Evolutionary conservation across 2,329 filamentous ascomycete genomes (phyloP), one percentile per base, ranked within the genome.

Genomic region (Nothomitra cinnamomea): DNA sequence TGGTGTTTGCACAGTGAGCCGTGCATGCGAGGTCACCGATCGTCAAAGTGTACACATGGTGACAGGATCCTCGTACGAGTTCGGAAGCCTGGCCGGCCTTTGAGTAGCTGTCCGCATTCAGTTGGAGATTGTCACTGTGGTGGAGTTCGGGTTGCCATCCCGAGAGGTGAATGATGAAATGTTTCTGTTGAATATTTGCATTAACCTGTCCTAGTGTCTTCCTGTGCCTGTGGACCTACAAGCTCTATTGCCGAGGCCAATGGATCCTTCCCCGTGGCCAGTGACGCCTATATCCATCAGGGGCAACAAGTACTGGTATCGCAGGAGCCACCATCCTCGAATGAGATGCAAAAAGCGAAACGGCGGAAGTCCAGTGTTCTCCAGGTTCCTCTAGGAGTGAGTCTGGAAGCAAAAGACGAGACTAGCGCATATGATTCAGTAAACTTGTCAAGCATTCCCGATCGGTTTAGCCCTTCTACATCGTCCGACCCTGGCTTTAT

Each of bases 21-120:
- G 10, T 55, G 53, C 32, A 55, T 55, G 38, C 48, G 50, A n/a
- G 53, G 53, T 6, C 53, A 55, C 21, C 48, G 53, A 21, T 55
- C 53, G 17, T 54, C 53, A 4, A 55, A 55, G 47, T 55, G 53
- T 35, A 43, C 12, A 12, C 53, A 55, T 24, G 17, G 45, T 15
- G 53, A 55, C 21, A 51, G 53, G 32, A 54, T 54, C 25, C 32
- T 55, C 10, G 19, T 55, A 5, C 38, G 53, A 50, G 53, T 55
- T 38, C 53, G 53, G 6, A 55, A 55, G 41, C 53, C 53, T 17
- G 53, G 53, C 22, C 35, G 53, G 35, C 53, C 53, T 10, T 19
- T 55, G 49, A 53, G 53, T 38, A 55, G 50, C 17, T 55, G 53
- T 35, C 53, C 53, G 43, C 53, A 55, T 22, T 24, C 49, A 3